Conservation (phyloP, 1,284 basidiomycete genomes). For the Leucoagaricus sp. region DNA sequence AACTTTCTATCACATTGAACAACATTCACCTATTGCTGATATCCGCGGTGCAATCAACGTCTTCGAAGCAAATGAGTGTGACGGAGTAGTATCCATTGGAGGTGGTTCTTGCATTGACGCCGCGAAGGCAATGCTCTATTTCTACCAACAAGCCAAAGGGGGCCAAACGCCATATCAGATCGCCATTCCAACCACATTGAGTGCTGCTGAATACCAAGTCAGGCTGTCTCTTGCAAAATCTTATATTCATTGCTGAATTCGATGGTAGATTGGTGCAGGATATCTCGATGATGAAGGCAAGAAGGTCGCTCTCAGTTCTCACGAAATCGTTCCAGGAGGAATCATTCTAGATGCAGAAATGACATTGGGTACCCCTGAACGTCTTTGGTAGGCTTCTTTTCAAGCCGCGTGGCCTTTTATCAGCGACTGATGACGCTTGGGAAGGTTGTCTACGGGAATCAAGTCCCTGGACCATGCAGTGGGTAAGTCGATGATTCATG, state of each 20-base stretch:
- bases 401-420: constrained; percentile 11
- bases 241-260: constrained; percentile 16
- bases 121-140: constrained; percentile 68
- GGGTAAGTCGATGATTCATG: constrained; percentile 38
- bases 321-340: constrained; percentile 61
- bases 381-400: constrained; percentile 59
- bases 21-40: constrained; percentile 74
- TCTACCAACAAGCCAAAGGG: constrained; percentile 55
- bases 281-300: constrained; percentile 73
- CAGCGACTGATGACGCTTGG: constrained; percentile 2
- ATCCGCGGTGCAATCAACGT: constrained; percentile 63
- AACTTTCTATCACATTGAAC: constrained; percentile 76
- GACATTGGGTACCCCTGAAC: constrained; percentile 71
- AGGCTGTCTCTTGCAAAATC: constrained; percentile 17
- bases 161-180: constrained; percentile 54
- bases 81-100: constrained; percentile 73
- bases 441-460: constrained; percentile 75
- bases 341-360: constrained; percentile 81
- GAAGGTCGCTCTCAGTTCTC: constrained; percentile 60
- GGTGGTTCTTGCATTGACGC: constrained; percentile 84
- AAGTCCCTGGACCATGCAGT: constrained; percentile 81
- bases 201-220: constrained; percentile 77
- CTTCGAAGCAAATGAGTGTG: constrained; percentile 58
- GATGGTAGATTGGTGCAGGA: constrained; percentile 59
- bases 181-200: constrained; percentile 81